Base-by-base conservation (phyloP, 176 grass and related monocot species). In the Urochloa ruziziensis region DNA sequence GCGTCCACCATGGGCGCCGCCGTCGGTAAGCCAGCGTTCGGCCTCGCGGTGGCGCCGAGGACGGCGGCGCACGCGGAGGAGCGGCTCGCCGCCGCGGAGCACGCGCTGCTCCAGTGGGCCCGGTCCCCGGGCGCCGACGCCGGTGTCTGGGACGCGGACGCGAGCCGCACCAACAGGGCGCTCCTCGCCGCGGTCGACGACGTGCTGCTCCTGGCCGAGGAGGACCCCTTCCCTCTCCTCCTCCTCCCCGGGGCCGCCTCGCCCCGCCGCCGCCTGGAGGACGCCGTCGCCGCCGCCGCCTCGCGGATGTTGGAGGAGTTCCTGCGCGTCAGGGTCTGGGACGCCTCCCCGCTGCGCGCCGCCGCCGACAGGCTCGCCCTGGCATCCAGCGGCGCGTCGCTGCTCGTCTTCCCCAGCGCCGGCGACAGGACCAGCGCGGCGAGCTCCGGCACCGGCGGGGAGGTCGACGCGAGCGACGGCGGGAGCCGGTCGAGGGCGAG, bases 301-400 rank as follows among this genome's bases (percentile, higher is more conserved):
- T 60, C 64, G 52, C 63, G 74, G 39, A 70, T 78, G 64, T 52
- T 78, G 63, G 74, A 85, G 21, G 83, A 85, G 73, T 70, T 78
- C 74, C 21, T 78, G 37, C 74, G 83, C 36, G 74, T 85, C 63
- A 59, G 63, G 73, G 83, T 85, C 63, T 78, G 83, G 83, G 25
- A 85, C 51, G 62, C 28, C 16, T 59, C 51, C 12, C 52, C 25
- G 21, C 51, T 78, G 48, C 51, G 74, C 39, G 15, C 6, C 63
- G 83, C 74, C 64, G 64, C 78, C 3, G 29, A 85, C 27, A 48
- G 19, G 62, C 83, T 85, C 63, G 14, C 74, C 2, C 39, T 48
- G 10, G 35, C 74, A 2, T 77, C 52, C 37, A 78, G 29, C 65
- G 39, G 52, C 39, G 14, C 2, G 27, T 85, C 74, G 15, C 40